Conservation (phyloP, 2,329 filamentous ascomycete genomes). For the Fusarium metavorans region DNA sequence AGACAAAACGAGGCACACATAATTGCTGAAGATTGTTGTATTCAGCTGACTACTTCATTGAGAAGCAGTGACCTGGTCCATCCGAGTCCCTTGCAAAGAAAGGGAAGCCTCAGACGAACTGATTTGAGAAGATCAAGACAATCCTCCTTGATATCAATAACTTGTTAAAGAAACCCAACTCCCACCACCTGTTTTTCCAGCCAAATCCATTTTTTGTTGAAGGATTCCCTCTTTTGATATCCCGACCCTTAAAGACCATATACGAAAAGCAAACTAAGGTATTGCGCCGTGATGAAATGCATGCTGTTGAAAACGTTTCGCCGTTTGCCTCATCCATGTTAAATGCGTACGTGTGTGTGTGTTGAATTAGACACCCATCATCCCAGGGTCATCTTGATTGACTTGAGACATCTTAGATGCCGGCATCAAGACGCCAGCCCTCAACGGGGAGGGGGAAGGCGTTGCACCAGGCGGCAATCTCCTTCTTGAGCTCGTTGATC, state of each 20-base stretch:
- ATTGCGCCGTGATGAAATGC: slow-evolving; percentile 49
- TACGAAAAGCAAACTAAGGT: slow-evolving; percentile 41
- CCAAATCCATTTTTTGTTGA: slow-evolving; percentile 43
- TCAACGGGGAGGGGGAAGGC: slow-evolving; percentile 93
- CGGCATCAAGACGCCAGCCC: slow-evolving; percentile 74
- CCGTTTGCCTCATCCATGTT: slow-evolving; percentile 49
- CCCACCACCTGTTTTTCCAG: slow-evolving; percentile 40
- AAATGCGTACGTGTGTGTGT: slow-evolving; percentile 36
- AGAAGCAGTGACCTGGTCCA: slow-evolving; percentile 1
- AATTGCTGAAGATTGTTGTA: slow-evolving; percentile 22
- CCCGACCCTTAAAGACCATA: slow-evolving; percentile 35
- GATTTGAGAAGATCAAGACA: slow-evolving; percentile 27
- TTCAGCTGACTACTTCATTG: slow-evolving; percentile 23
- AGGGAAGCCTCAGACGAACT: slow-evolving; percentile 6
- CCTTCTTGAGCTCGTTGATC: slow-evolving; percentile 87
- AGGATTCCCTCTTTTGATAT: slow-evolving; percentile 38
- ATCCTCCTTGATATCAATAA: slow-evolving; percentile 31
- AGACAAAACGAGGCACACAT: background rate
- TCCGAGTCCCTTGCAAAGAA: background rate
- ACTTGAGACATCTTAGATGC: slow-evolving; percentile 59
- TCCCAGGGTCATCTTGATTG: slow-evolving; percentile 18
- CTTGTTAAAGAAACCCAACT: slow-evolving; percentile 37
- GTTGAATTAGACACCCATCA: slow-evolving; percentile 27
- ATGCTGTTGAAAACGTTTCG: slow-evolving; percentile 49
- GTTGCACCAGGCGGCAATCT: slow-evolving; percentile 88